Evolutionary conservation across 148 eudicot genomes (phyloP).

Genomic region (Rhododendron griersonianum): DNA sequence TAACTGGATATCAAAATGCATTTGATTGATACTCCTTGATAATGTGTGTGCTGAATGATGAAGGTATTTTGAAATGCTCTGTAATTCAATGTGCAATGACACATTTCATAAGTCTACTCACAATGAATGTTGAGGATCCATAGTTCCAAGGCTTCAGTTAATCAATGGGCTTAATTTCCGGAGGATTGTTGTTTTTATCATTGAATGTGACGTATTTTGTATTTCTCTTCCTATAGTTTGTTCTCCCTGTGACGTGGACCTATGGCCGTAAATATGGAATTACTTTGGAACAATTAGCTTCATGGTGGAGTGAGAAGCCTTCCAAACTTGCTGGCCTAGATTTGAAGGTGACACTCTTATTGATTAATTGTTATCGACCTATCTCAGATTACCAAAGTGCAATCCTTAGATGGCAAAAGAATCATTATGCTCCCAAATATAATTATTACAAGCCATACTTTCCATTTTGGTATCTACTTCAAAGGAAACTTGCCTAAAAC

Average conservation of each 20-base stretch:
- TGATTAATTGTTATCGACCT: neutral
- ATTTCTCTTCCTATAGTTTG: slow-evolving; percentile 46
- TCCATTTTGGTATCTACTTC: neutral
- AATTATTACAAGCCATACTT: neutral
- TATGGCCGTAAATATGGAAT: slow-evolving; percentile 73
- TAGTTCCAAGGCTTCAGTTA: neutral
- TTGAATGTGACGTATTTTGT: neutral
- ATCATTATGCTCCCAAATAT: neutral
- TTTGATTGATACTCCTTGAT: neutral
- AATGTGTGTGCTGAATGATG: neutral
- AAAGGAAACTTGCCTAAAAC: neutral
- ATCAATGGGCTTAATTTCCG: neutral
- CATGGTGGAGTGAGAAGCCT: slow-evolving; percentile 98
- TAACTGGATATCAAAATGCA: neutral
- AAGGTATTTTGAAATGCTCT: neutral
- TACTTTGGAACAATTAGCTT: slow-evolving; percentile 63
- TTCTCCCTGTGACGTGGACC: slow-evolving; percentile 93
- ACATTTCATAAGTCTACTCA: neutral
- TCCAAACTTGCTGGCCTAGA: slow-evolving; percentile 84
- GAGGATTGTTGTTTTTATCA: neutral
- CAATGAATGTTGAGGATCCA: neutral
- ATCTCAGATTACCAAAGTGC: neutral
- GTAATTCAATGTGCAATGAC: neutral
- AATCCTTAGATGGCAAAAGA: neutral
- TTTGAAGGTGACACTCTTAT: slow-evolving; percentile 47